These are phyloP conservation scores for Pistacia integerrima DNA, from an alignment of 345 rosid species.

Conservation along the genomic window DNA sequence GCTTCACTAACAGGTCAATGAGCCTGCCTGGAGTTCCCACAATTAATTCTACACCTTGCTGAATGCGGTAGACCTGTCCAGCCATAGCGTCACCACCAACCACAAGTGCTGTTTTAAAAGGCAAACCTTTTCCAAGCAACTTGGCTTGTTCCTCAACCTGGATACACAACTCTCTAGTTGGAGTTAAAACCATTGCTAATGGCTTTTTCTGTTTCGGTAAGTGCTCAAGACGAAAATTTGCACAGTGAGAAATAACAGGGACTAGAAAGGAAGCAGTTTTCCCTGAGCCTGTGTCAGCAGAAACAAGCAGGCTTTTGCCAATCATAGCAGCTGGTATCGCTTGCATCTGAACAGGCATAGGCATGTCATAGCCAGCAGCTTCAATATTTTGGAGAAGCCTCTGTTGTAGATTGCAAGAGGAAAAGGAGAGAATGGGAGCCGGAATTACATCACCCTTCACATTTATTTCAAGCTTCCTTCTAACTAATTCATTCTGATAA, in stretches of 20 bases:
- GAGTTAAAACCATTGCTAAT: slow-evolving; percentile 71
- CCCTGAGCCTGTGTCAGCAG: slow-evolving; percentile 88
- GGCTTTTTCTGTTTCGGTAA: slow-evolving; percentile 44
- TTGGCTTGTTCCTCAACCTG: slow-evolving; percentile 95
- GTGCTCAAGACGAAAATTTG: slow-evolving; percentile 38
- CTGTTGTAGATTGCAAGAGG: slow-evolving; percentile 59
- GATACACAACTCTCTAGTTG: slow-evolving; percentile 87
- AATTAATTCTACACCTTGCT: slow-evolving; percentile 82
- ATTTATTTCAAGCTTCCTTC: slow-evolving; percentile 71
- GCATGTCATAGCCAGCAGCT: slow-evolving; percentile 69
- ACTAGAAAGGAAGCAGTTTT: slow-evolving; percentile 88
- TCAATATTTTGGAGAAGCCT: slow-evolving; percentile 73
- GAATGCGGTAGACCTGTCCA: slow-evolving; percentile 73
- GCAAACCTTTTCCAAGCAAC: slow-evolving; percentile 86
- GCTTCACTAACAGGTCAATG: slow-evolving; percentile 75
- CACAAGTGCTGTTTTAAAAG: slow-evolving; percentile 89
- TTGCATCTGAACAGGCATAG: slow-evolving; percentile 92
- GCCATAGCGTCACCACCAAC: slow-evolving; percentile 91
- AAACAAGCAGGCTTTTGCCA: slow-evolving; percentile 72
- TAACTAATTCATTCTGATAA: slow-evolving; percentile 51
- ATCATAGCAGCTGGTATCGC: slow-evolving; percentile 76
- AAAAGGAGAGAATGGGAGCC: slow-evolving; percentile 63
- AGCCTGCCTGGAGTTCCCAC: slow-evolving; percentile 92
- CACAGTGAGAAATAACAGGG: slow-evolving; percentile 69
- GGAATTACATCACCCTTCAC: slow-evolving; percentile 60